Evolutionary conservation across 1,139 yeast genomes (phyloP), one percentile per base, ranked within the genome.

Genomic region (Sugiyamaella castrensis): DNA sequence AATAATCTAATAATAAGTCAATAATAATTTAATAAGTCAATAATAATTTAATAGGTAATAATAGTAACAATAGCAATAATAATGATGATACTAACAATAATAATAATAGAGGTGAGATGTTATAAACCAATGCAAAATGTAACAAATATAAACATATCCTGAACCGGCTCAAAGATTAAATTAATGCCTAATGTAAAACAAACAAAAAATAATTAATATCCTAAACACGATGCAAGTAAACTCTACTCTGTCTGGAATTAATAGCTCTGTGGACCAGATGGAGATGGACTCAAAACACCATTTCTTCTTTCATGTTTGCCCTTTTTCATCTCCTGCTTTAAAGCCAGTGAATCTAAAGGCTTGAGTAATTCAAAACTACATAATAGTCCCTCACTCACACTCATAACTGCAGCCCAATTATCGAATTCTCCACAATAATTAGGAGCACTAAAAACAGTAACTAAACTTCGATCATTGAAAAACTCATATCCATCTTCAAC

Each of bases 341-440:
- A 77, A 1, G 97, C 97, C 33, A 86, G 83, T 47, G 95, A 82
- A 68, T 92, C 98, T 62, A 92, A 75, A 8, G 98, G 98, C 69
- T 92, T 96, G 53, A 92, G 73, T 55, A 92, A 76, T 68, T 92
- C 98, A 69, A 92, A 92, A 52, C 92, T 84, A 68, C 98, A 92
- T 53, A 92, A 72, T 56, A 92, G 73, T 60, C 89, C 97, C 58
- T 92, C 97, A 57, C 87, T 82, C 13, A 92, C 98, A 60, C 95
- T 82, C 98, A 92, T 92, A 1, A 92, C 97, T 0, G 98, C 98
- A 19, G 98, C 98, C 97, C 97, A 92, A 65, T 92, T 92, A 67
- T 92, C 98, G 63, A 92, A 92, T 68, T 92, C 98, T 35, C 98
- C 98, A 71, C 98, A 92, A 66, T 92, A 92, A 68, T 92, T 92